Conservation (phyloP, 257 asterid genomes). For the Solanum chaucha region DNA sequence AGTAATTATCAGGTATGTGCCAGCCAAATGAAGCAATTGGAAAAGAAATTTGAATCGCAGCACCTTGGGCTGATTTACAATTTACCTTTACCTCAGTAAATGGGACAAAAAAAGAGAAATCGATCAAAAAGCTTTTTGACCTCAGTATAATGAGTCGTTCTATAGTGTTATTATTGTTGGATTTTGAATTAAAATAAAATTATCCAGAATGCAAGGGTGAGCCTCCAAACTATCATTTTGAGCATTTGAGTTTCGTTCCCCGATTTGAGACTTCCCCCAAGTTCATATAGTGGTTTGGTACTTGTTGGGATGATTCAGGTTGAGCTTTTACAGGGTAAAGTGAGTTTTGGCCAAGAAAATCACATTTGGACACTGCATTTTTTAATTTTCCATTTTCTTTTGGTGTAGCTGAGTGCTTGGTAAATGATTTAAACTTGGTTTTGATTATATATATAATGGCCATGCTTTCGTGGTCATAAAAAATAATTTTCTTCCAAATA, state of each 20-base stretch:
- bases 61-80: neutral
- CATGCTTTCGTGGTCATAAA: neutral
- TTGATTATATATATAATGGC: neutral
- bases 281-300: neutral
- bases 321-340: neutral
- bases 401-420: neutral
- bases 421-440: neutral
- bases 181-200: neutral
- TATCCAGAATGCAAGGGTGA: neutral
- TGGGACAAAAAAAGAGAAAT: neutral
- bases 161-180: neutral
- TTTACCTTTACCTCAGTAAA: neutral
- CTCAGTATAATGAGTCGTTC: neutral
- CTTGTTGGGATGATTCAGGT: neutral
- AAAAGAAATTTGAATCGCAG: neutral
- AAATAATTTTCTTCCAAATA: too few species aligned
- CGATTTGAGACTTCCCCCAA: neutral
- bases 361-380: neutral
- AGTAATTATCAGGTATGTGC: neutral
- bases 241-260: neutral
- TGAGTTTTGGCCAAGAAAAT: neutral
- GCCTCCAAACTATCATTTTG: neutral
- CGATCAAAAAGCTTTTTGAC: neutral
- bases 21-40: neutral
- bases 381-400: neutral